A percentile compares a stretch with the other conserved stretches of the same genome.
Conservation (phyloP, 257 asterid species). For the Thymus quinquecostatus region DNA sequence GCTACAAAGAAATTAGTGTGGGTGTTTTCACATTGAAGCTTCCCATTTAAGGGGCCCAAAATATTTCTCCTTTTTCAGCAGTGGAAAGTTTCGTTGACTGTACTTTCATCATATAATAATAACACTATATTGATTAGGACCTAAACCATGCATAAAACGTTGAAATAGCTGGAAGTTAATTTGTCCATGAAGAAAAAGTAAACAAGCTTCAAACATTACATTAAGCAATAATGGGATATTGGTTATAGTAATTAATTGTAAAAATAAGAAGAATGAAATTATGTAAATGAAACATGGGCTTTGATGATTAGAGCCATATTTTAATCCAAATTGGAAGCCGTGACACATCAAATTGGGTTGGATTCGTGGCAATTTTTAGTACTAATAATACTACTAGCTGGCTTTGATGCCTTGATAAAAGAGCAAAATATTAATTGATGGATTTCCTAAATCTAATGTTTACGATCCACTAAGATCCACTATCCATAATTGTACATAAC, state of each 20-base stretch:
- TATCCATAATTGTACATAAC: background rate
- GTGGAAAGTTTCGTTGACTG: background rate
- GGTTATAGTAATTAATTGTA: no score
- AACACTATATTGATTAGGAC: no score
- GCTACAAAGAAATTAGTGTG: background rate
- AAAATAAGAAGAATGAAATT: background rate
- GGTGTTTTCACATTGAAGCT: conserved; percentile 10
- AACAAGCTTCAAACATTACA: background rate
- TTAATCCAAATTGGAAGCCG: background rate
- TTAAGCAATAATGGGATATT: no score
- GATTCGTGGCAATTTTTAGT: background rate
- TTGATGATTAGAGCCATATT: background rate
- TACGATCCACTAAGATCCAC: background rate
- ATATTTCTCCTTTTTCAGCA: background rate
- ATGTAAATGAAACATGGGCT: background rate
- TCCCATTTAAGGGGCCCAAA: background rate
- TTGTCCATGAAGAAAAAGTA: background rate
- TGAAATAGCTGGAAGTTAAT: background rate
- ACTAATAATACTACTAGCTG: background rate
- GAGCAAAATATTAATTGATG: background rate
- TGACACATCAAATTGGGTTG: background rate
- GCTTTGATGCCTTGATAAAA: background rate
- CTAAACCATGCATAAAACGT: background rate
- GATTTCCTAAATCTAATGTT: background rate
- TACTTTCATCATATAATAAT: no score